Evolutionary conservation across 139 green algal genomes (phyloP), one percentile per base, ranked within the genome.

Genomic region (Haematococcus lacustris): DNA sequence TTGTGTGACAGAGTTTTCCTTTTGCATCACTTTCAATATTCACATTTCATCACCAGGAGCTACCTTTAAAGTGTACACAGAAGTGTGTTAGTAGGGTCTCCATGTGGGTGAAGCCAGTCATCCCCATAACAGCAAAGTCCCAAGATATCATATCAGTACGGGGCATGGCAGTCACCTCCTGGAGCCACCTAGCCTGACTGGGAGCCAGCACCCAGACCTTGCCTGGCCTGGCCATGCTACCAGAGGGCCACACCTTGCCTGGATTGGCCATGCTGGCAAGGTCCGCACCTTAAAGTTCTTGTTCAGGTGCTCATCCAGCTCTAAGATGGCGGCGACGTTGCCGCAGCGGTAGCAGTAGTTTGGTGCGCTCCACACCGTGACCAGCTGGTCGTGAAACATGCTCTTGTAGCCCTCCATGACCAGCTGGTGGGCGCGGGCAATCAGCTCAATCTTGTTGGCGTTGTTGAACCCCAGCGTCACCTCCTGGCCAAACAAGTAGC

Each of bases 331-430:
- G 9, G 95, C 95, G 39, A 98, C 93, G 87, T 99, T 99, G 57
- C 95, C 95, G 74, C 93, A 97, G 80, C 95, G 79, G 88, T 98
- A 99, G 86, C 95, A 99, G 82, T 99, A 99, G 87, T 99, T 99
- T 5, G 95, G 95, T 33, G 95, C 95, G 0, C 82, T 93, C 95
- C 95, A 99, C 6, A 99, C 95, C 0, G 95, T 99, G 13, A 99
- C 95, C 33, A 99, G 80, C 73, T 84, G 86, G 59, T 96, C 82
- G 73, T 91, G 85, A 74, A 99, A 99, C 95, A 99, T 99, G 82
- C 85, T 92, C 84, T 98, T 98, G 90, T 97, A 99, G 34, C 95
- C 95, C 74, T 99, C 95, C 95, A 98, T 99, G 26, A 99, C 95
- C 50, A 98, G 91, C 87, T 98, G 93, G 78, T 99, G 94, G 38